These are phyloP conservation scores for Pulicaria dysenterica DNA, from an alignment of 129 eudicot species.

Conservation along the genomic window DNA sequence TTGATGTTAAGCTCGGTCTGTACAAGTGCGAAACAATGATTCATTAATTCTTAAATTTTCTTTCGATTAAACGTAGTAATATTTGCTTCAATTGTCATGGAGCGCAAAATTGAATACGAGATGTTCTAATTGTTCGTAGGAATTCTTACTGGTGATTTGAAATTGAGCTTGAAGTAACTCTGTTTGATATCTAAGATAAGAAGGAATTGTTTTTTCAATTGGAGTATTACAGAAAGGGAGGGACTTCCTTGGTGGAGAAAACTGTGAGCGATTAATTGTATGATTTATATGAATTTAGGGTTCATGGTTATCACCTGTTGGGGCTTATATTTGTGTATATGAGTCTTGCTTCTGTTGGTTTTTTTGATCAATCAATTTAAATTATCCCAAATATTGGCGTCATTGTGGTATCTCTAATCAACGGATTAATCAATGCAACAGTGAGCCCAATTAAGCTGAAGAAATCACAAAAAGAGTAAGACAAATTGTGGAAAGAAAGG, in stretches of 20 bases:
- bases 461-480: not conserved
- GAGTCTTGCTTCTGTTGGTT: conserved; percentile 5
- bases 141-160: not conserved
- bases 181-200: not conserved
- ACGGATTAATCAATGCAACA: conserved; percentile 6
- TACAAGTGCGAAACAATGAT: not conserved
- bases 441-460: conserved; percentile 4
- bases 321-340: not conserved
- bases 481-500: not conserved
- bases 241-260: too few species aligned
- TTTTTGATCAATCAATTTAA: not conserved
- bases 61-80: not conserved
- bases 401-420: not conserved
- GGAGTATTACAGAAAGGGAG: not conserved
- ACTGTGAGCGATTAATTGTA: not conserved
- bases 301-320: conserved; percentile 9
- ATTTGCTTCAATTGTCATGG: conserved; percentile 15
- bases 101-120: not conserved
- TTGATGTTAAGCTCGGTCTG: not conserved
- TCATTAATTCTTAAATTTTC: not conserved
- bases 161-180: conserved; percentile 16
- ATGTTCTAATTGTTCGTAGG: not conserved
- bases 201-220: not conserved
- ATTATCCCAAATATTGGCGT: not conserved
- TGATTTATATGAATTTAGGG: conserved; percentile 35